Evolutionary conservation across 1,139 yeast species (phyloP), one percentile per base, ranked within the genome.

Genomic region (Schwanniomyces etchellsii): DNA sequence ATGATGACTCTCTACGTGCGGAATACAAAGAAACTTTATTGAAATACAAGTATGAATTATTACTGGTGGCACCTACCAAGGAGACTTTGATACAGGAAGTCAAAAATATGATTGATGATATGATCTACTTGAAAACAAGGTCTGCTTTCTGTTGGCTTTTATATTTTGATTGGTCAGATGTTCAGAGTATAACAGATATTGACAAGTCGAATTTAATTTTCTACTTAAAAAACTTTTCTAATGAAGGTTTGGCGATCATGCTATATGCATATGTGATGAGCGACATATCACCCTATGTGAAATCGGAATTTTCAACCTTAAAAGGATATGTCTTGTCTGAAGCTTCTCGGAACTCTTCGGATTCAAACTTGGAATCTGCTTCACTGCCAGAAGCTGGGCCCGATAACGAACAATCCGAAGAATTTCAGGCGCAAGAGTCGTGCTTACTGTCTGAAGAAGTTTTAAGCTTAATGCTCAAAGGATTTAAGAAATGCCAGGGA

Each of bases 101-200:
- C 3, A 60, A 60, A 30, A 74, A 72, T 9, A 66, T 77, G 68
- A 75, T 78, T 1, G 81, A 76, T 14, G 95, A 82, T 24, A 74
- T 89, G 79, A 76, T 88, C 3, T 57, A 81, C 16, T 74, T 91
- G 10, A 70, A 74, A 25, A 73, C 79, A 11, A 66, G 70, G 1
- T 76, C 79, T 16, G 59, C 71, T 17, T 60, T 73, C 24, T 86
- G 91, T 1, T 91, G 96, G 95, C 66, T 71, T 29, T 50, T 81
- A 10, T 77, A 76, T 43, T 74, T 88, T 42, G 95, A 91, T 44
- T 82, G 91, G 81, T 43, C 58, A 21, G 96, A 91, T 50, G 70
- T 68, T 5, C 52, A 50, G 3, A 57, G 64, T 6, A 51, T 86
- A 10, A 43, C 43, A 5, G 69, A 71, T 2, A 50, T 84, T 30